These are phyloP conservation scores for Termitomyces sp. DNA, from an alignment of 768 basidiomycete species.

Conservation along the genomic window DNA sequence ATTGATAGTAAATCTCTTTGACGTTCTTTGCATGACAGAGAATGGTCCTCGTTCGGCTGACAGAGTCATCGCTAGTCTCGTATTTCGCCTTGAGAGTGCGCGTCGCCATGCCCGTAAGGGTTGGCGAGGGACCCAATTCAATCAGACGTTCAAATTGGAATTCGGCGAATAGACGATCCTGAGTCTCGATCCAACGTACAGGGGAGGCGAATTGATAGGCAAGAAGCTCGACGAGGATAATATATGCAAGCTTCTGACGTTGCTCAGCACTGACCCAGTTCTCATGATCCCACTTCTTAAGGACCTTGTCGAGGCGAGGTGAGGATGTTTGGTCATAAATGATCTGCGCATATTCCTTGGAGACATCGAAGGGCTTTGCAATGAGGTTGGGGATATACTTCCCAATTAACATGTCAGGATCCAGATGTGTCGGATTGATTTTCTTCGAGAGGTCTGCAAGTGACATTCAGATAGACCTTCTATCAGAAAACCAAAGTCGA, in stretches of 20 bases:
- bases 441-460: slow-evolving; percentile 89
- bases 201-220: slow-evolving; percentile 99
- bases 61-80: slow-evolving; percentile 83
- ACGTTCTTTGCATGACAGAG: slow-evolving; percentile 92
- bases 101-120: slow-evolving; percentile 90
- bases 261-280: slow-evolving; percentile 77
- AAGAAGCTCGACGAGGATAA: slow-evolving; percentile 92
- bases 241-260: slow-evolving; percentile 91
- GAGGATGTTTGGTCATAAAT: slow-evolving; percentile 98
- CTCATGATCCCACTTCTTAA: slow-evolving; percentile 90
- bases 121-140: slow-evolving; percentile 95
- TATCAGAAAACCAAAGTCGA: slow-evolving; percentile 14
- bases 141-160: slow-evolving; percentile 91
- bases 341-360: slow-evolving; percentile 84
- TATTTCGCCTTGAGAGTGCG: slow-evolving; percentile 92
- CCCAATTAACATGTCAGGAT: slow-evolving; percentile 90
- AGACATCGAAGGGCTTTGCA: slow-evolving; percentile 79
- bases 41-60: slow-evolving; percentile 72
- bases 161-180: slow-evolving; percentile 85
- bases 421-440: slow-evolving; percentile 85
- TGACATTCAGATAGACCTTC: not conserved
- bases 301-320: slow-evolving; percentile 90
- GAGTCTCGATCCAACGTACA: slow-evolving; percentile 99
- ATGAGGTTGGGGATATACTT: slow-evolving; percentile 98
- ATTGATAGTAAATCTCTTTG: slow-evolving; percentile 97